Base-by-base conservation (phyloP, 208 protist genomes). In the Wallacemonas sp. region DNA sequence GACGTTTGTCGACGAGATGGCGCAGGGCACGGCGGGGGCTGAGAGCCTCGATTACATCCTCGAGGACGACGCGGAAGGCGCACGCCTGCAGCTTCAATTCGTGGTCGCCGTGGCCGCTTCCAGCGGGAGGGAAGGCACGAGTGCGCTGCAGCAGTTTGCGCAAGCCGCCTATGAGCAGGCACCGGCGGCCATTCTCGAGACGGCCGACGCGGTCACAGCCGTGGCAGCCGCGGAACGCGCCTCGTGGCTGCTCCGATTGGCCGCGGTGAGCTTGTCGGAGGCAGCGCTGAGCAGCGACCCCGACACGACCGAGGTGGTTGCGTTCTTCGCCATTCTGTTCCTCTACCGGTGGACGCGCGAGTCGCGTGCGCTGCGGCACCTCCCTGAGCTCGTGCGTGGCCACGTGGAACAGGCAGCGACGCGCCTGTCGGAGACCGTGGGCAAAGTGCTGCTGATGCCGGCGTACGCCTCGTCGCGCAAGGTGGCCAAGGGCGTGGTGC, bases 41-140 rank as follows among this genome's bases (percentile, higher is more conserved):
- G 31, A 49, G 25, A 33, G 32, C 3, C 44, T 67, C n/a, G 67
- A 57, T 12, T 81, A 81, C 55, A 42, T 65, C 16, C 65, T 91
- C 16, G 81, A 87, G 39, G 70, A 72, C 22, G 81, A 85, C 63
- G 41, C 61, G 3, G 77, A 83, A 23, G 72, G 76, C 2, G 62
- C 78, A n/a, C 65, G 55, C 10, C 61, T 84, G 52, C 81, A 91
- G 55, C 62, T 77, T 61, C 67, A 70, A 26, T 84, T 86, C 61
- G 57, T 76, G 12, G 12, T 87, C 57, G 46, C 71, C 64, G 38
- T 74, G 55, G 70, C 61, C 61, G 41, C 70, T 23, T 63, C 78
- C 22, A 77, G 74, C 59, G 77, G 79, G 11, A 74, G 80, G 46
- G 67, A 71, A 3, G 77, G 32, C 65, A 4, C 42, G 55, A 3